These are phyloP conservation scores for Purshia tridentata DNA, from an alignment of 306 rosid species.

Conservation along the genomic window DNA sequence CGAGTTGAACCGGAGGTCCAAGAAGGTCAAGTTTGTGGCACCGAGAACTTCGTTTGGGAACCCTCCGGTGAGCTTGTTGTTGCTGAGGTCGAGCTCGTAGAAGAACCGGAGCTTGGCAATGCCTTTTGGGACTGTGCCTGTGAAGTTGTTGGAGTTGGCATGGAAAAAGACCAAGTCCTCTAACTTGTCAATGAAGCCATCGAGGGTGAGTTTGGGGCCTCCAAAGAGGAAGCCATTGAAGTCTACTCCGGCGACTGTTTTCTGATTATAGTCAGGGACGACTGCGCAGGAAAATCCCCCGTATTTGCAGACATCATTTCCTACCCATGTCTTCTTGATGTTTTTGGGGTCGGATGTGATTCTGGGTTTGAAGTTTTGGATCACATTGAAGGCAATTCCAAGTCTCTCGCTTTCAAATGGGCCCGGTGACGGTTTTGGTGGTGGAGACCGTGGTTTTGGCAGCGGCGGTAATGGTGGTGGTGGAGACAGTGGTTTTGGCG, in stretches of 20 bases:
- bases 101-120: conserved; percentile 17
- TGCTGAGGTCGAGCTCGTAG: conserved; percentile 78
- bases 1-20: conserved; percentile 68
- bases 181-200: conserved; percentile 23
- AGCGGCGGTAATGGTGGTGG: fast-evolving
- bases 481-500: fast-evolving
- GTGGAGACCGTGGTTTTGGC: neutral
- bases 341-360: conserved; percentile 10
- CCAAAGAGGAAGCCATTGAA: conserved; percentile 35
- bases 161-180: conserved; percentile 60
- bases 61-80: conserved; percentile 33
- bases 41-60: conserved; percentile 45
- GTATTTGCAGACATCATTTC: neutral
- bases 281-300: conserved; percentile 29
- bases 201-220: neutral
- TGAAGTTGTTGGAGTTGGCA: conserved; percentile 69
- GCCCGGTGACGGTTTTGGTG: neutral
- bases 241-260: conserved; percentile 45
- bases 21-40: conserved; percentile 32
- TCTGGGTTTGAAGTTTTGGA: conserved; percentile 8
- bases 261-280: neutral
- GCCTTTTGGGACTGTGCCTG: conserved; percentile 19
- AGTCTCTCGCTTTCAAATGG: conserved; percentile 15
- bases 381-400: conserved; percentile 8
- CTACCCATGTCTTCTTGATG: conserved; percentile 25